These are phyloP conservation scores for Eucalyptus curtisii DNA, from an alignment of 345 rosid species.

Conservation along the genomic window DNA sequence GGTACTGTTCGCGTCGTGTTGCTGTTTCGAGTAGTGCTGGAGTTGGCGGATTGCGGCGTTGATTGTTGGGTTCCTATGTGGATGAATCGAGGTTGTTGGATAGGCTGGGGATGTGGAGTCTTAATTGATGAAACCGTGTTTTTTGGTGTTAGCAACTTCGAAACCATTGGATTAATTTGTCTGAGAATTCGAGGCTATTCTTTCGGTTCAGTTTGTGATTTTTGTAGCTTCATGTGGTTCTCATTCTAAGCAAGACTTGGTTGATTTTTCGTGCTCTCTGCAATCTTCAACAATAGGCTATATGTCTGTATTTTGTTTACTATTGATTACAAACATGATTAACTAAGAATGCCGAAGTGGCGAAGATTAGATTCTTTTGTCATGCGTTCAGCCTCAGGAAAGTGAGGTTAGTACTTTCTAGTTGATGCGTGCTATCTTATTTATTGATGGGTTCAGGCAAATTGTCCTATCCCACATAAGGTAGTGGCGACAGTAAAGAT, in stretches of 20 bases:
- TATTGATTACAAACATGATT: background rate
- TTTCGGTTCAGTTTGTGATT: background rate
- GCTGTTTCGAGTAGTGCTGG: background rate
- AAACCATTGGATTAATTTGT: background rate
- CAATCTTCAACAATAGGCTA: background rate
- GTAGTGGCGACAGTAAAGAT: background rate
- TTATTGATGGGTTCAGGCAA: background rate
- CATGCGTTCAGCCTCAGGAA: background rate
- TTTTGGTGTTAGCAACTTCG: background rate
- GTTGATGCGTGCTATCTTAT: background rate
- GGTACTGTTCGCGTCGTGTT: background rate
- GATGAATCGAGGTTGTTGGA: background rate
- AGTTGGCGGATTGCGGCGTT: background rate
- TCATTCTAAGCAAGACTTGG: background rate
- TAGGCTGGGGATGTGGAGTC: background rate
- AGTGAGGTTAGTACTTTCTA: background rate
- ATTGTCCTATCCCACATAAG: background rate
- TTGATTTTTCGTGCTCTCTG: background rate
- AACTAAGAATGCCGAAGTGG: background rate
- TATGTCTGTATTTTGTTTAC: background rate
- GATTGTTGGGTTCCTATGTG: background rate
- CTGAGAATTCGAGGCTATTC: background rate
- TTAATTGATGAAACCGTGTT: background rate
- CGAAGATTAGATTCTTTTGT: background rate
- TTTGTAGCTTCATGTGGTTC: background rate